Base-by-base conservation (phyloP, 2,329 filamentous ascomycete species). In the Penicillium aurantiogriseum region DNA sequence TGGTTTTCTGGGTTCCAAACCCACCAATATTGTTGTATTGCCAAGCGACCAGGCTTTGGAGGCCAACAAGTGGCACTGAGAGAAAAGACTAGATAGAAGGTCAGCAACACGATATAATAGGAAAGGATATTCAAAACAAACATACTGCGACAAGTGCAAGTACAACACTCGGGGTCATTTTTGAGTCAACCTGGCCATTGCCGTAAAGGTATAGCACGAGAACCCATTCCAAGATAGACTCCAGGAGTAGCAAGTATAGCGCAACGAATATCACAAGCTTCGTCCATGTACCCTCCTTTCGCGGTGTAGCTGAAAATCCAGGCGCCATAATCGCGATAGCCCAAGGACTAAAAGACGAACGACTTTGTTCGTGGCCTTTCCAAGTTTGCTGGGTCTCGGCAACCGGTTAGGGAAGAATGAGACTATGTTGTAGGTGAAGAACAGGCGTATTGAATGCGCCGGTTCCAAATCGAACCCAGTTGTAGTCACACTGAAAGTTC, bases 41-140 rank as follows among this genome's bases (percentile, higher is more conserved):
- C 72, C 72, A 74, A 4, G 73, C 73, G 35, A 76, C 69, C n/a
- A 76, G 61, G 23, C 72, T 74, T 45, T 76, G 74, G 6, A 77
- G 61, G 25, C 63, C 62, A 17, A 74, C 66, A 25, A 76, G 68
- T 1, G 73, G 71, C 2, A 76, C 63, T 0, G 74, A 72, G n/a
- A 74, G 60, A 29, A 74, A 72, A 3, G 71, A 72, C 72, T 76
- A 21, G 13, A 39, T n/a, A 27, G 13, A 10, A 13, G 45, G 47
- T 64, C 7, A 61, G 33, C 49, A 11, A 44, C 5, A 19, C 15
- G 13, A 21, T 33, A 49, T 33, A 10, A 31, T 1, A 21, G 23
- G 10, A 9, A 15, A 5, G 13, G 3, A n/a, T 23, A 17, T 25
- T 40, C n/a, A 43, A 17, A 9, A 4, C 17, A 29, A 15, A 58